Evolutionary conservation across 2,329 filamentous ascomycete species (phyloP), one percentile per base, ranked within the genome.

Genomic region (Chrysoporthe deuterocubensis): DNA sequence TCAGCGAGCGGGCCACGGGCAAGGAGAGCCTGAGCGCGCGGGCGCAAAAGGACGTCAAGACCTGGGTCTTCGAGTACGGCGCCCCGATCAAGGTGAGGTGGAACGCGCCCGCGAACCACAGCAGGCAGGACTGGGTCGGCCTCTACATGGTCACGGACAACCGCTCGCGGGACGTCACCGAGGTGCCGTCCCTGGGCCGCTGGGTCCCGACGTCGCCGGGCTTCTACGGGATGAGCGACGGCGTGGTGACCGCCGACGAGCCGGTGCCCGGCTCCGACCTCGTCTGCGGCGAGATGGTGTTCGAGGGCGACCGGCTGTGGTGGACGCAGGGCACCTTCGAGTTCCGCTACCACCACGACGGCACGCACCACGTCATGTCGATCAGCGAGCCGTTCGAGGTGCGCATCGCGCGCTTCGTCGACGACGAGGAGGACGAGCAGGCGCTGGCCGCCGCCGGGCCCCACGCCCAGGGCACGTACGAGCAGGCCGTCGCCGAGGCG

Each of bases 291-390:
- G 93, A 97, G 77, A 90, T 98, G 75, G 79, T 93, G 14, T 98
- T 99, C 76, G 84, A 90, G 11, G 94, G 96, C 60, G 94, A 98
- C 81, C 97, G 97, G 80, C 86, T 97, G 2, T 99, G 93, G 90
- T 99, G 96, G 96, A 97, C 92, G 0, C 92, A 95, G 70, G 96
- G 96, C 65, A 92, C 96, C 3, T 99, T 97, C 75, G 96, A 99
- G 76, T 96, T 99, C 82, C 90, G 96, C 52, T 97, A 97, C 80
- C 96, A 99, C 79, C 96, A 99, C 79, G 90, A 93, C 73, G 94
- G 94, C 66, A 92, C 91, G 74, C 94, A 99, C 80, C 93, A 92
- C 72, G 94, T 97, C 75, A 96, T 99, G 92, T 89, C 93, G 21
- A 92, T 98, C 69, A 97, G 94, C 5, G 87, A 93, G 72, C 94